Percentiles rank a stretch among this genome's conserved stretches.
These are phyloP conservation scores for Penicillium salamii DNA, from an alignment of 495 filamentous ascomycete species.

Conservation along the genomic window DNA sequence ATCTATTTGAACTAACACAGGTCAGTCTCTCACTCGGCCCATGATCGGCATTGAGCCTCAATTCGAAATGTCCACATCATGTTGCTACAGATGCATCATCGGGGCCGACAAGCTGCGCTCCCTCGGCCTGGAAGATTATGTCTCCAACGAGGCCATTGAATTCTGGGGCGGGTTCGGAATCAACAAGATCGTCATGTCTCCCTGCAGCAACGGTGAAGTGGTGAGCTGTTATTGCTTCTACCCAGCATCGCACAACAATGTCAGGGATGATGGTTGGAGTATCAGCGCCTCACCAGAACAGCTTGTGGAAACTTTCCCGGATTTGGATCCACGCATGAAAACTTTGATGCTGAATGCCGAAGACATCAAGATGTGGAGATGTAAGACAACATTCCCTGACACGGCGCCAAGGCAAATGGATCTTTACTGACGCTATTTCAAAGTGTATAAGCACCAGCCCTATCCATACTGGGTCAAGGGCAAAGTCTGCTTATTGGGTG, in stretches of 20 bases:
- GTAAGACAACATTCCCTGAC: constrained; percentile 8
- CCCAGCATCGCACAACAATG: constrained; percentile 17
- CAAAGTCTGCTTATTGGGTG: constrained; percentile 26
- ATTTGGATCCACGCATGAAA: constrained; percentile 24
- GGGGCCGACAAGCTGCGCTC: constrained; percentile 24
- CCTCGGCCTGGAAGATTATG: constrained; percentile 22
- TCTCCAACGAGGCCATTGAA: constrained; percentile 29
- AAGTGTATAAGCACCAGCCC: constrained; percentile 26
- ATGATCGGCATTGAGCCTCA: constrained; percentile 25
- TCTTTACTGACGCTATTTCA: background rate
- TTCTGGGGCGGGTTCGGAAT: constrained; percentile 35
- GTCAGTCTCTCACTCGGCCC: constrained; percentile 13
- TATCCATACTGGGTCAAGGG: constrained; percentile 29
- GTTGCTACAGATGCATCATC: constrained; percentile 31
- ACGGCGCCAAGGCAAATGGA: no score
- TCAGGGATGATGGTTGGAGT: constrained; percentile 30
- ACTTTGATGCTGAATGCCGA: constrained; percentile 25
- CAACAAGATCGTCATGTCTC: constrained; percentile 31
- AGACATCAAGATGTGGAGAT: constrained; percentile 31
- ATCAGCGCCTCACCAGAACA: constrained; percentile 22
- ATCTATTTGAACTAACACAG: no score
- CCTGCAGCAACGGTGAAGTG: constrained; percentile 28
- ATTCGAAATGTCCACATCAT: constrained; percentile 26
- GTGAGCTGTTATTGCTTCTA: constrained; percentile 31
- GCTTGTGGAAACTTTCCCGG: constrained; percentile 24